Evolutionary conservation across 345 rosid species (phyloP), one percentile per base, ranked within the genome.

Genomic region (Gossypium rotundifolium): DNA sequence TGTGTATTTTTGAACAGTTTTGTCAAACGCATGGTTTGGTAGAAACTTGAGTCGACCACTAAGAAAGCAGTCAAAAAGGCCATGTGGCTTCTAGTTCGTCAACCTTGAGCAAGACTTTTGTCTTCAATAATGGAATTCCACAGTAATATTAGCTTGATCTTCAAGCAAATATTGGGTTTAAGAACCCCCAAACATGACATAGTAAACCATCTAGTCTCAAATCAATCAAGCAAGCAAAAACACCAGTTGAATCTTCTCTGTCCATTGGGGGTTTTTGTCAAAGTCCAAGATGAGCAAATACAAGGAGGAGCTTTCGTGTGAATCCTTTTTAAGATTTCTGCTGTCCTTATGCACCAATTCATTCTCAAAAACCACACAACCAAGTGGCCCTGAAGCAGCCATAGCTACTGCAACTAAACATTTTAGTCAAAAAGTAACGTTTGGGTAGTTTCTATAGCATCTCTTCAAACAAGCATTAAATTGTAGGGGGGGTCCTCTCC

Each of bases 401-500:
- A 74, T 80, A 44, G 72, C 71, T 13, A 73, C 76, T 29, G 88
- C 88, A 14, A 65, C 86, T n/a, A 87, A 81, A 67, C 90, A 87
- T 69, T 87, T 87, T 73, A 69, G 64, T 58, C 82, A 79, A 27
- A 79, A 81, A 51, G 74, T 84, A 7, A 12, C 16, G 2, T 64
- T 74, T 16, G 52, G 71, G 33, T 71, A 57, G 52, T 55, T 16
- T 11, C n/a, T 25, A 12, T 49, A 9, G 29, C 51, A 3, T 9
- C 11, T 52, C 55, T 52, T 1, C 2, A 52, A 13, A 7, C 7
- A 33, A 33, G 7, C 40, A 33, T 33, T 33, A 33, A 33, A 33
- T 33, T 5, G 40, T 33, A 5, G 40, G 7, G 40, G 40, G 40
- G 40, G 7, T 33, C 40, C 40, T 33, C 40, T 1, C 40, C 40